Conservation (phyloP, 768 basidiomycete genomes). For the Galerina marginata region DNA sequence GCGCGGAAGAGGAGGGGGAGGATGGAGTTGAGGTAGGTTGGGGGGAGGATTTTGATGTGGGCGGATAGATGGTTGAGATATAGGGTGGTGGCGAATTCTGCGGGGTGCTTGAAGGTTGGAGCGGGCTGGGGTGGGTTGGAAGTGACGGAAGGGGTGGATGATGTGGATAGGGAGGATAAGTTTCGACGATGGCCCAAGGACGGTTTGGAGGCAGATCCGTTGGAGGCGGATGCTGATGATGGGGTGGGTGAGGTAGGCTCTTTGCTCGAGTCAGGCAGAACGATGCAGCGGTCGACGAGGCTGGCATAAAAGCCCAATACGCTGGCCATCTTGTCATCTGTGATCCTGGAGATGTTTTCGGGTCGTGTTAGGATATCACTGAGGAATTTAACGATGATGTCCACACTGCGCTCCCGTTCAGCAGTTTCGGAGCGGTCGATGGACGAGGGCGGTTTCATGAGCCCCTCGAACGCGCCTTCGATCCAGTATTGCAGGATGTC, state of each 20-base stretch:
- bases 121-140: constrained; percentile 32
- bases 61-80: constrained; percentile 69
- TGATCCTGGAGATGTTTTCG: constrained; percentile 63
- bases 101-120: constrained; percentile 50
- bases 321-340: constrained; percentile 60
- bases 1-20: constrained; percentile 78
- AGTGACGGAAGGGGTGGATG: constrained; percentile 41
- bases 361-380: constrained; percentile 51
- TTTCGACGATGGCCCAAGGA: constrained; percentile 58
- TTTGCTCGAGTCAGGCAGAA: constrained; percentile 40
- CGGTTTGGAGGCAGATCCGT: constrained; percentile 27
- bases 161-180: constrained; percentile 62
- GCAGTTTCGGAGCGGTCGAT: constrained; percentile 46
- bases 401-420: constrained; percentile 70
- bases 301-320: constrained; percentile 65
- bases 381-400: constrained; percentile 64
- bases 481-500: constrained; percentile 69
- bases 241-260: constrained; percentile 37
- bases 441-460: constrained; percentile 37
- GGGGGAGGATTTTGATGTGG: constrained; percentile 63
- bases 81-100: constrained; percentile 66
- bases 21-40: constrained; percentile 56
- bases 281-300: constrained; percentile 60
- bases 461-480: constrained; percentile 63
- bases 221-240: constrained; percentile 20